phyloP scores from a whole-genome alignment of 345 rosid genomes.

The Kandelia obovata region DNA sequence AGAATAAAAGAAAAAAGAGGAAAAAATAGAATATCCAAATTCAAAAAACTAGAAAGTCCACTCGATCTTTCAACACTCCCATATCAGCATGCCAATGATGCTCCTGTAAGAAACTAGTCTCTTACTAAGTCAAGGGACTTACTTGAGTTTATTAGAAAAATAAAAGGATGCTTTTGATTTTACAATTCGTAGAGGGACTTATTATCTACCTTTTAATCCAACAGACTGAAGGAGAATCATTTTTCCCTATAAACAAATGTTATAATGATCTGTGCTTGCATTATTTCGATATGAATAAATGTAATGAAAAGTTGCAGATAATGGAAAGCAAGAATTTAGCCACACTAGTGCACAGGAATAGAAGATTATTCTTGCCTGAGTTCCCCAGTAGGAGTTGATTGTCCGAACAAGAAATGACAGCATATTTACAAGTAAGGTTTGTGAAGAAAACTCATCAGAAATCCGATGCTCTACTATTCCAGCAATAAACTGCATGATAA shows the following conservation, averaged over 20 bases:
- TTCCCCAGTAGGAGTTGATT: constrained; percentile 87
- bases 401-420: constrained; percentile 79
- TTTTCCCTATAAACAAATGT: not conserved
- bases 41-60: too few species aligned
- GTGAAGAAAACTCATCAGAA: constrained; percentile 72
- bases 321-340: not conserved
- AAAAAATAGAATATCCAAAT: too few species aligned
- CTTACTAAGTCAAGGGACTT: too few species aligned
- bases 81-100: too few species aligned
- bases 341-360: not conserved
- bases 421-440: constrained; percentile 70
- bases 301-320: too few species aligned
- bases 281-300: not conserved
- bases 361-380: constrained; percentile 57
- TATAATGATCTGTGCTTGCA: not conserved
- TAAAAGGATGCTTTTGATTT: too few species aligned
- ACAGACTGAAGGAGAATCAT: not conserved
- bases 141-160: too few species aligned
- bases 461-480: constrained; percentile 87
- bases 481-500: constrained; percentile 71
- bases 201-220: too few species aligned
- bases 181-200: too few species aligned
- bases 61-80: too few species aligned
- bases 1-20: too few species aligned
- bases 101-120: too few species aligned